phyloP scores from a whole-genome alignment of 2,329 filamentous ascomycete genomes.

The Aspergillus hiratsukae region DNA sequence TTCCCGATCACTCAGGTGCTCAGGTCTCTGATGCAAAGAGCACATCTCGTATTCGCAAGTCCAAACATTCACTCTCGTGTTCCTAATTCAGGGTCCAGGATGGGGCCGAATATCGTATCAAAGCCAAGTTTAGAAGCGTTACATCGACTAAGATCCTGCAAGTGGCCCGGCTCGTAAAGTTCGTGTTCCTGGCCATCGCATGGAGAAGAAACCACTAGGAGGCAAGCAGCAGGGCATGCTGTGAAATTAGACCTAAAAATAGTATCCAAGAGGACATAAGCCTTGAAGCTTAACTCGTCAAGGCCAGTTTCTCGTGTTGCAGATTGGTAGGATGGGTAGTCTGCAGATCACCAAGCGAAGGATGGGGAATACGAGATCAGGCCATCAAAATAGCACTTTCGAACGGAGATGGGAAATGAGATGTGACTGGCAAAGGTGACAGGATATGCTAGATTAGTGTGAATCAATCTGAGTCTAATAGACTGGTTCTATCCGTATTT shows the following conservation, averaged over 20 bases:
- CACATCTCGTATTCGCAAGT: neutral
- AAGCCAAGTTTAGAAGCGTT: neutral
- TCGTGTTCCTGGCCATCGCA: neutral
- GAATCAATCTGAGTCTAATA: neutral
- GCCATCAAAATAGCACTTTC: neutral
- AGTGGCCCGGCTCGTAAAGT: neutral
- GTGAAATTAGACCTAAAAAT: neutral
- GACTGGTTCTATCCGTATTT: neutral
- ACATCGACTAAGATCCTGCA: neutral
- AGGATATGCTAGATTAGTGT: neutral
- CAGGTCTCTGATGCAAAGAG: neutral
- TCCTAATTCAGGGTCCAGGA: neutral
- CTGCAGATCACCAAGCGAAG: neutral
- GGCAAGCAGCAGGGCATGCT: neutral
- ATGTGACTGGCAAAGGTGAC: no score
- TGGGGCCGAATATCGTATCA: neutral
- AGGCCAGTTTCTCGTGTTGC: neutral
- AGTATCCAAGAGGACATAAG: neutral
- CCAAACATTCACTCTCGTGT: neutral
- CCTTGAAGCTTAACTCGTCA: neutral
- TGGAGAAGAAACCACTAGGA: neutral
- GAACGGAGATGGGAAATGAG: neutral
- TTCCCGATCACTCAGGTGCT: neutral
- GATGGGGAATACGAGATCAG: neutral
- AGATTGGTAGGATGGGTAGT: neutral